Evolutionary conservation across 2,329 filamentous ascomycete genomes (phyloP), one percentile per base, ranked within the genome.

Genomic region (Fusarium multiceps): DNA sequence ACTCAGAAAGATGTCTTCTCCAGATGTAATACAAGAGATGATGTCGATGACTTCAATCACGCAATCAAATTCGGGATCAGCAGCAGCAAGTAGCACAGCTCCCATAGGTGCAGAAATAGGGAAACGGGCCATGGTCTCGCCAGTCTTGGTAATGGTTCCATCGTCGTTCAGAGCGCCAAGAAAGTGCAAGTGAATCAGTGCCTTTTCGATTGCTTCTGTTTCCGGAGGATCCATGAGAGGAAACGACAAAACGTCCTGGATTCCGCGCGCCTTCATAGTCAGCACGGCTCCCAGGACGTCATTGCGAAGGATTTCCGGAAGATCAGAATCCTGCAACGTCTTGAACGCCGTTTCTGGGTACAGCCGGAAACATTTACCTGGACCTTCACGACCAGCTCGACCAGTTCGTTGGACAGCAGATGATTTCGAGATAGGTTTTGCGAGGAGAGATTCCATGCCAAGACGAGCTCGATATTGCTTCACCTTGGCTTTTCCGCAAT

Each of bases 401-500:
- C 96, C 96, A 55, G 93, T 90, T 60, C 96, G 87, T 78, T 99
- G 96, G 49, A 97, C 92, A 0, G 96, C 95, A 1, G 96, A 97
- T 0, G 95, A 97, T 75, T 93, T 93, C 0, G 94, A 98, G 32
- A 99, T 96, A 0, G 94, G 90, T 69, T 97, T 97, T 4, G 93
- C 90, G 1, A 98, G 86, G 2, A 99, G 86, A 0, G 95, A 97
- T 73, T 98, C 95, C 76, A 99, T 90, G 7, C 94, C 94, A 0
- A 98, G 86, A 1, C 90, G 87, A 18, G 92, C 88, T 16, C 94
- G 91, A 78, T 94, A 99, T 71, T 97, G 92, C 80, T 98, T 98
- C 69, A 97, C 88, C 78, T 99, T 99, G 11, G 92, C 93, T 75
- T 98, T 98, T 47, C 96, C 96, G 58, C 92, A 92, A 77, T 99